Evolutionary conservation across 345 rosid genomes (phyloP), one percentile per base, ranked within the genome.

Genomic region (Kandelia obovata): DNA sequence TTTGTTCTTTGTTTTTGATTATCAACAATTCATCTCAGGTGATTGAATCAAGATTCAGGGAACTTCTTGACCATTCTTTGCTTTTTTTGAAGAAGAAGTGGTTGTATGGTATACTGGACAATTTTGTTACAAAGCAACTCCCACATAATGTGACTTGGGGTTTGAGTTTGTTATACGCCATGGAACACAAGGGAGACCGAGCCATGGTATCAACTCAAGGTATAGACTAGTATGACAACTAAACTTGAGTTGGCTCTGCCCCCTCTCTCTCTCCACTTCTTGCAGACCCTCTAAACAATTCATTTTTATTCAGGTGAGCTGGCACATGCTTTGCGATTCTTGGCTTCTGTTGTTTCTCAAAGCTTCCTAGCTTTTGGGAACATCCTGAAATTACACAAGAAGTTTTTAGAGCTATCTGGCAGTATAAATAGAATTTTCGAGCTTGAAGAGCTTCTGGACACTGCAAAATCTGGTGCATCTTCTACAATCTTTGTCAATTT

Each of bases 81-180:
- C 61, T 92, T 72, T 89, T 92, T 70, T 47, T 92, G 72, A 92
- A 79, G 88, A 92, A 87, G 85, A 95, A 89, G 83, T 95, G 98
- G 99, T 62, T 86, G 59, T 92, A 83, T 76, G 99, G 96, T 47
- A 84, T 95, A 67, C 72, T 95, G 30, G 98, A 95, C 80, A 94
- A 90, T 83, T 95, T 92, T 75, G 92, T 95, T 62, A 95, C 98
- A n/a, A 92, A 92, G 85, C 99, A 92, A 79, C 92, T 95, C 47
- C 99, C 99, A 30, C 88, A 90, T 80, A 92, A 92, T 72, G 99
- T 92, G 70, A 95, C 99, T 20, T 95, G 97, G 98, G 93, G 96
- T 28, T 83, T 95, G 88, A 95, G 98, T 79, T 86, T 95, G 83
- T 70, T 95, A 77, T 95, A 92, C 84, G 96, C 96, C 55, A 64